Base-by-base conservation (phyloP, 2,329 filamentous ascomycete species). In the Botrytis squamosa region DNA sequence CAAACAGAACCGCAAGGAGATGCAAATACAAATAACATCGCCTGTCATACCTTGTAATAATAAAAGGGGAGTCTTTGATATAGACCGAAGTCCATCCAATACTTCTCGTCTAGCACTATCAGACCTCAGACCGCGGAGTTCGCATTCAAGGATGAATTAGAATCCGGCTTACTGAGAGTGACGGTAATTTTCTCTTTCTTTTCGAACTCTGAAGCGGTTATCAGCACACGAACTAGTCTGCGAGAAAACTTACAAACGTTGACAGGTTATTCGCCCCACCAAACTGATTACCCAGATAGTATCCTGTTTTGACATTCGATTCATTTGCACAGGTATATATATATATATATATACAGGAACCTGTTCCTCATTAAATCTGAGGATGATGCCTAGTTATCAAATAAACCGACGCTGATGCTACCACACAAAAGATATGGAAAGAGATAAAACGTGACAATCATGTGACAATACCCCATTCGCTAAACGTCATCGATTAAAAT, bases 401-500 rank as follows among this genome's bases (percentile, higher is more conserved):
- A 52, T 14, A 14, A 52, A n/a, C 10, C 12, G 12, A n/a, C 12
- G 12, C 25, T 1, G n/a, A 14, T 52, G 49, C 49, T 5, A 52
- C 49, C n/a, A 52, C 25, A n/a, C 25, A n/a, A n/a, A 55, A 18
- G 52, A 29, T 16, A 10, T 29, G 2, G 40, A n/a, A 25, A 44
- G n/a, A 46, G n/a, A 8, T 25, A 10, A 29, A 46, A 33, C n/a
- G 4, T 33, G 10, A 46, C 3, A 29, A 4, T 65, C n/a, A 65
- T 22, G 63, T 65, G 63, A 65, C 1, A 2, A 1, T 0, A 36
- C 2, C 8, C 4, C 4, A 14, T 65, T 65, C 63, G n/a, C 40
- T 66, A 49, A 66, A 46, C 64, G 20, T 49, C 64, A 52, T 66
- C 33, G 44, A 66, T 49, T 10, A 52, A 57, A n/a, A 38, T 38